Evolutionary conservation across 202 grass and related monocot genomes (phyloP), one percentile per base, ranked within the genome.

Genomic region (Musa balbisiana): DNA sequence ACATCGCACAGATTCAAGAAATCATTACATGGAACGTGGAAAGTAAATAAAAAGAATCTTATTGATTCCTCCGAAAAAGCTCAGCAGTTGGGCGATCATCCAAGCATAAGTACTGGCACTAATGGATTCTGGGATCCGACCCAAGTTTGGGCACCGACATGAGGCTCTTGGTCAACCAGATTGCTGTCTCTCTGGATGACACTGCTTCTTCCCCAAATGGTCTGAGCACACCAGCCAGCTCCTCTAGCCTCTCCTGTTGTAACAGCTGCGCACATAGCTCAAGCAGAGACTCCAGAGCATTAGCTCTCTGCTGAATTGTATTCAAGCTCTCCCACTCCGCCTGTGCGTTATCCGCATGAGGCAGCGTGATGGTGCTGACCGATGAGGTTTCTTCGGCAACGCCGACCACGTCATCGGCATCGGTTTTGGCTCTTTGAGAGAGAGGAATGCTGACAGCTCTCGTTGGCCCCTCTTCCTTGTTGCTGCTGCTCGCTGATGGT

Each of bases 131-230:
- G 78, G 78, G 20, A 81, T 69, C 14, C 1, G 64, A 49, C 78
- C 73, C 83, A 51, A 84, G 77, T 64, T 89, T 91, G 2, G 83
- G 83, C 79, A 79, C 82, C 19, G 86, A 74, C 84, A 91, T 83
- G 29, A 95, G 86, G 56, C 92, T 95, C 72, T 95, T 95, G 4
- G 92, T 95, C 84, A 95, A 83, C 92, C 92, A 95, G 67, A 95
- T 95, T 1, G 88, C 92, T 0, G 92, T 95, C 85, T 95, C 92
- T 64, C 92, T 83, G 11, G 88, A 91, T 4, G 92, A 95, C 55
- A 87, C 88, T n/a, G 82, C 82, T 81, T 85, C 88, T 78, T 89
- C 84, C 1, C 92, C 92, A 8, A 95, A 95, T 6, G 92, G 92
- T 17, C 82, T 75, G n/a, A 96, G 85, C 80, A 96, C 81, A 9